Evolutionary conservation across 2,329 filamentous ascomycete species (phyloP).

Genomic region (Huntiella savannae): DNA sequence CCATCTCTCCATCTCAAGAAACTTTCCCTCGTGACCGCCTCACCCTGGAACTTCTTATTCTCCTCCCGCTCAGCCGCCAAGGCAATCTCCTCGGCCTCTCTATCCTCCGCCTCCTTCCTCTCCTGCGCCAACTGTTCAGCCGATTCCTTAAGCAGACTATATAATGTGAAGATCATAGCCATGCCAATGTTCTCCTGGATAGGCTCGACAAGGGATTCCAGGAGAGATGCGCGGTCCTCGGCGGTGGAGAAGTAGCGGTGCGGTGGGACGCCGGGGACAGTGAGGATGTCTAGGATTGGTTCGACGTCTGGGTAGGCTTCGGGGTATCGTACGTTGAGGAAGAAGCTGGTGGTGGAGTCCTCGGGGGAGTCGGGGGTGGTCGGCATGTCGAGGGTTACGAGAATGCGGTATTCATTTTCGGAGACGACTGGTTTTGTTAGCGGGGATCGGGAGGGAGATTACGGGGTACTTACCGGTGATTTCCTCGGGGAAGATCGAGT

Average conservation of each 20-base stretch:
- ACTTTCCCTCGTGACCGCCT: slow-evolving; percentile 66
- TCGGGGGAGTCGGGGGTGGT: slow-evolving; percentile 42
- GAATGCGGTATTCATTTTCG: slow-evolving; percentile 73
- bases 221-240: slow-evolving; percentile 57
- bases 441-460: neutral
- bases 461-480: slow-evolving; percentile 50
- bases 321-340: slow-evolving; percentile 72
- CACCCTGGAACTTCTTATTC: slow-evolving; percentile 91
- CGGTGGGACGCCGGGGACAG: slow-evolving; percentile 47
- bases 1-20: slow-evolving; percentile 67
- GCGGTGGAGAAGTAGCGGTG: slow-evolving; percentile 61
- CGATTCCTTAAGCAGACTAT: slow-evolving; percentile 69
- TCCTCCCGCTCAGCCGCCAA: slow-evolving; percentile 63
- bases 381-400: slow-evolving; percentile 62
- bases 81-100: slow-evolving; percentile 34
- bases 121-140: slow-evolving; percentile 72
- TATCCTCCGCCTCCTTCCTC: slow-evolving; percentile 45
- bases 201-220: slow-evolving; percentile 50
- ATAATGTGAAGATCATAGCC: slow-evolving; percentile 90
- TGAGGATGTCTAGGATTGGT: slow-evolving; percentile 61
- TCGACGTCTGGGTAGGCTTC: slow-evolving; percentile 75
- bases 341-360: slow-evolving; percentile 50
- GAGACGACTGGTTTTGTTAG: slow-evolving; percentile 49
- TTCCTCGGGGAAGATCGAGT: slow-evolving; percentile 95
- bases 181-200: slow-evolving; percentile 90